phyloP scores from a whole-genome alignment of 2,329 filamentous ascomycete species.

The Phyllosticta citribraziliensis region DNA sequence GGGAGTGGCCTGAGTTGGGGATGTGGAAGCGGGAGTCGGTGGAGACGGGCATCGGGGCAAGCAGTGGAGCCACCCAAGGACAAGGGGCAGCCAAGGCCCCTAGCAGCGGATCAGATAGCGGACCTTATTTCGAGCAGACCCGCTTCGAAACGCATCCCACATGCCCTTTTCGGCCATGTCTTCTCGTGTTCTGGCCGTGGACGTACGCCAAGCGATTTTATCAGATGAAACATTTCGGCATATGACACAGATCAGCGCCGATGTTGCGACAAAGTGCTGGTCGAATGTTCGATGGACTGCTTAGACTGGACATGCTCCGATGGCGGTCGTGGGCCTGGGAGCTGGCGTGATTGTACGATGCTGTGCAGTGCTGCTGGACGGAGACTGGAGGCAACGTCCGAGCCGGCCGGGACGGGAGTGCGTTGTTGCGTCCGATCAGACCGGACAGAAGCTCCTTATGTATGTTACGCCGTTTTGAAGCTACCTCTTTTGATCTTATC shows the following conservation, averaged over 20 bases:
- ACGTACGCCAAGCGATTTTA: not conserved
- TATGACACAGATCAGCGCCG: not conserved
- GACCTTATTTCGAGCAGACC: not conserved
- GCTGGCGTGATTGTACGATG: not conserved
- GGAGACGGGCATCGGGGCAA: not conserved
- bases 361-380: not conserved
- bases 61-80: not conserved
- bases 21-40: not conserved
- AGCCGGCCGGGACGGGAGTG: not conserved
- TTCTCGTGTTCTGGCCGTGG: not conserved
- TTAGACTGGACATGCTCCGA: not conserved
- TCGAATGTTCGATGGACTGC: not conserved
- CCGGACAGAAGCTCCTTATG: not conserved
- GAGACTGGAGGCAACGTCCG: not conserved
- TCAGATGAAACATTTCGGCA: not conserved
- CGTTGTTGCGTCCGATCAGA: not conserved
- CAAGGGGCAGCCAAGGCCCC: not conserved
- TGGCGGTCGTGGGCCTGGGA: not conserved
- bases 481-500: not conserved
- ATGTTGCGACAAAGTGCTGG: not conserved
- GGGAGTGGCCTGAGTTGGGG: not conserved
- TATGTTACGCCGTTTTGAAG: not conserved
- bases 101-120: slow-evolving; percentile 7
- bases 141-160: not conserved
- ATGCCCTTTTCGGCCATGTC: not conserved